Conservation (phyloP, 2,329 filamentous ascomycete genomes). For the Colletotrichum sp. region DNA sequence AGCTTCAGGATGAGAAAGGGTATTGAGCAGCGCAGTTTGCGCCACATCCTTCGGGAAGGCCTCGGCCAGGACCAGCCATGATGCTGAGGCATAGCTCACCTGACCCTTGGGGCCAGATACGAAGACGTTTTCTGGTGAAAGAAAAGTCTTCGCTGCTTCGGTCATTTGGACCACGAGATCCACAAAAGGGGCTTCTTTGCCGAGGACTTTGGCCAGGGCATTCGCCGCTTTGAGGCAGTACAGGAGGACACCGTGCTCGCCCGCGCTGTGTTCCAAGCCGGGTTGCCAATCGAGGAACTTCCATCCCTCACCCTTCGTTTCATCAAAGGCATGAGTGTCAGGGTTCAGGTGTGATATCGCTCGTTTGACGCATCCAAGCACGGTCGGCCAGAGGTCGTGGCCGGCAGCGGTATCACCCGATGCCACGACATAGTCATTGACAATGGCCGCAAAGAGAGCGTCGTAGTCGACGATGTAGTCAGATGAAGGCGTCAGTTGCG, state of each 20-base stretch:
- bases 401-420: conserved; percentile 33
- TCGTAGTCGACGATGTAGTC: conserved; percentile 43
- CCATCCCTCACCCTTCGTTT: conserved; percentile 25
- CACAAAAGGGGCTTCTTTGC: conserved; percentile 24
- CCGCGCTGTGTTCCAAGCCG: conserved; percentile 31
- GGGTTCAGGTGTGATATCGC: conserved; percentile 29
- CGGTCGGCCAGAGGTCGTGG: conserved; percentile 33
- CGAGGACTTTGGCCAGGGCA: conserved; percentile 29
- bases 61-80: conserved; percentile 34
- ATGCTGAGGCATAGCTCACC: conserved; percentile 33
- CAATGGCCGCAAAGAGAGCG: conserved; percentile 34
- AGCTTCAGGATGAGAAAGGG: conserved; percentile 27
- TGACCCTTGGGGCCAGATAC: conserved; percentile 30
- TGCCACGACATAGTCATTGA: conserved; percentile 35
- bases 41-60: conserved; percentile 24
- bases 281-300: conserved; percentile 37
- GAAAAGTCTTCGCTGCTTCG: conserved; percentile 23
- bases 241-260: conserved; percentile 33
- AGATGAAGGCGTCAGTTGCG: conserved; percentile 29
- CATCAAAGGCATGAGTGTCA: conserved; percentile 24
- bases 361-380: conserved; percentile 32
- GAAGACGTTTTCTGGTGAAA: conserved; percentile 26
- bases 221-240: conserved; percentile 33
- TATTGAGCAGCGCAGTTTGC: conserved; percentile 25
- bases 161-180: conserved; percentile 26